phyloP scores from a whole-genome alignment of 176 grass and related monocot species.

The Tuctoria greenei region DNA sequence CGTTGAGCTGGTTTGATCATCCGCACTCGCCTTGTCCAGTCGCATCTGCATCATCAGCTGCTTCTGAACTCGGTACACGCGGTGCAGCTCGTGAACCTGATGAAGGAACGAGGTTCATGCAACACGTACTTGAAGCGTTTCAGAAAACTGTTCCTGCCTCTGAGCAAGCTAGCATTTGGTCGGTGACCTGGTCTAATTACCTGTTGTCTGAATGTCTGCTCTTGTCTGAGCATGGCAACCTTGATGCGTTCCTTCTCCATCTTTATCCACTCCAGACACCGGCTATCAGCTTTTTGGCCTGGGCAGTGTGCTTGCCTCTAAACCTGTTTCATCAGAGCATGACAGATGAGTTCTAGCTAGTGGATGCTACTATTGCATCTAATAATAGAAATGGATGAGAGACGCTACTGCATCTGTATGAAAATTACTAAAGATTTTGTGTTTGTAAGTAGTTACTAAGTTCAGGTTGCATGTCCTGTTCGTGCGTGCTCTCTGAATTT shows the following conservation, averaged over 20 bases:
- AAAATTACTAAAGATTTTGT: conserved; percentile 35
- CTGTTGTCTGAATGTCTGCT: conserved; percentile 75
- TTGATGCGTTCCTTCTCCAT: conserved; percentile 75
- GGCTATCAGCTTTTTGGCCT: conserved; percentile 14
- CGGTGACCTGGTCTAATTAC: conserved; percentile 23
- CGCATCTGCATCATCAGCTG: conserved; percentile 58
- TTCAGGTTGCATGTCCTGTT: conserved; percentile 18
- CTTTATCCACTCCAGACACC: neutral
- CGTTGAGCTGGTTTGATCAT: neutral
- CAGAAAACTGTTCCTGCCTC: neutral
- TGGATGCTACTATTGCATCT: neutral
- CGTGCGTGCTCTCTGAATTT: neutral
- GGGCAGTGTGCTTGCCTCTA: neutral
- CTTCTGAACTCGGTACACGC: conserved; percentile 58
- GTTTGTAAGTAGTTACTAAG: neutral
- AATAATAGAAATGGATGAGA: neutral
- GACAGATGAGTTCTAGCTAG: conserved; percentile 2
- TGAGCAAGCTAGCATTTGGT: neutral
- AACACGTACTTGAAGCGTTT: neutral
- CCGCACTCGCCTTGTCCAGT: neutral
- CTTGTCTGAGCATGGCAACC: conserved; percentile 68
- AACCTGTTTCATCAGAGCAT: conserved; percentile 18
- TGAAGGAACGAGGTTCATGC: conserved; percentile 19
- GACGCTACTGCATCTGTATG: conserved; percentile 6
- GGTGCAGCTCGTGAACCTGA: conserved; percentile 75